A percentile compares a stretch with the other conserved stretches of the same genome.
Evolutionary conservation across 2,329 filamentous ascomycete genomes (phyloP).

Genomic region (Colletotrichum karsti): DNA sequence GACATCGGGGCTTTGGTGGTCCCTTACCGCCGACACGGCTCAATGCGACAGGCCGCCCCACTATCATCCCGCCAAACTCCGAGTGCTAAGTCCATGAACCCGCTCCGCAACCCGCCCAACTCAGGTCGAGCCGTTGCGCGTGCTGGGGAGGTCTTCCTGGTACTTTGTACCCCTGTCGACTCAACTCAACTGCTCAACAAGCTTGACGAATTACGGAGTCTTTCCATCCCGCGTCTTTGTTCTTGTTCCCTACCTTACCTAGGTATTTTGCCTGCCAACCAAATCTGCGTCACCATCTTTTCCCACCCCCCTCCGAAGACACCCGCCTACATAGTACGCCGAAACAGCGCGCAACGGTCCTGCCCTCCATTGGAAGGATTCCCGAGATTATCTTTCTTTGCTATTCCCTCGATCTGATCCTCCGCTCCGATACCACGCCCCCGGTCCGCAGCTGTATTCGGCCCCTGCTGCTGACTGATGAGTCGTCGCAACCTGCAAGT

Average conservation of each 20-base stretch:
- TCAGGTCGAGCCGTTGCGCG: too few species aligned
- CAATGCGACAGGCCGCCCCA: conserved; percentile 18
- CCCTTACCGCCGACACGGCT: conserved; percentile 16
- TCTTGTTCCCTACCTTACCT: background rate
- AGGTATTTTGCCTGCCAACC: conserved; percentile 2
- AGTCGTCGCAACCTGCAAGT: conserved; percentile 16
- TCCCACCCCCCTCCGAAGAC: background rate
- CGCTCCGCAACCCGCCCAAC: conserved; percentile 1
- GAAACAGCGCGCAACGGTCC: background rate
- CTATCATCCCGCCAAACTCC: conserved; percentile 26
- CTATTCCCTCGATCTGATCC: background rate
- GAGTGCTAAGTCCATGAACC: conserved; percentile 28
- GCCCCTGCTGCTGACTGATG: conserved; percentile 21
- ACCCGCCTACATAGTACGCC: background rate
- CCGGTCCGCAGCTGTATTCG: background rate
- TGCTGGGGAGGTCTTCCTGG: background rate
- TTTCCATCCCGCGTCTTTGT: background rate
- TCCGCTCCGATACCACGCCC: background rate
- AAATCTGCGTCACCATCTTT: conserved; percentile 19
- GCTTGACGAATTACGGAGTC: background rate
- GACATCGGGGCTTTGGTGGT: conserved; percentile 1
- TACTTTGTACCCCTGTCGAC: conserved; percentile 2
- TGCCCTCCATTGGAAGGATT: background rate
- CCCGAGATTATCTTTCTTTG: background rate
- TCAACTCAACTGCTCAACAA: too few species aligned